These are phyloP conservation scores for Leccinum fibrillosum DNA, from an alignment of 768 basidiomycete species.

Conservation along the genomic window DNA sequence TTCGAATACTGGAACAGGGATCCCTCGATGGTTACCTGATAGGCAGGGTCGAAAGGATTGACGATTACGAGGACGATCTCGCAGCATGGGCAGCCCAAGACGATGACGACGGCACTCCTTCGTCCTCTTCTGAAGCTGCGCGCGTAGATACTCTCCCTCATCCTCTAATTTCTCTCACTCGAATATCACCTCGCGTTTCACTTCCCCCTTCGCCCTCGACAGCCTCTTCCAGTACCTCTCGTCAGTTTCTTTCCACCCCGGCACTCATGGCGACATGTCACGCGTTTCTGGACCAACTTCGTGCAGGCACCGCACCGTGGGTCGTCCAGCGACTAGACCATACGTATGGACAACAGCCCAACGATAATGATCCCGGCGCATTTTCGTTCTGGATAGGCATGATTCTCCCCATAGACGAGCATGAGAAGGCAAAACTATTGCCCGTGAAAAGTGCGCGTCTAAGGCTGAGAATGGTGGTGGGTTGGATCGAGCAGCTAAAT, in stretches of 20 bases:
- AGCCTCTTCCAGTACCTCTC: not conserved
- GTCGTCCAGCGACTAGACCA: conserved; percentile 82
- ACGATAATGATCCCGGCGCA: conserved; percentile 50
- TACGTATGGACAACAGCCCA: conserved; percentile 75
- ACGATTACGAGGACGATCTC: conserved; percentile 35
- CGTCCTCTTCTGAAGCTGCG: conserved; percentile 11
- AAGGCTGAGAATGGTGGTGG: conserved; percentile 79
- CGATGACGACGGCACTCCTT: not conserved
- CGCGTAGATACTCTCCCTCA: conserved; percentile 5
- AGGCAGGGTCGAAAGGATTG: conserved; percentile 66
- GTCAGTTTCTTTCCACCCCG: conserved; percentile 19
- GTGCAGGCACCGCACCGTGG: conserved; percentile 84
- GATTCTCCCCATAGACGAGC: conserved; percentile 88
- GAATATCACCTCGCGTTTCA: conserved; percentile 12
- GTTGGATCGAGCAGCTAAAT: conserved; percentile 87
- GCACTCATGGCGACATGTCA: conserved; percentile 52
- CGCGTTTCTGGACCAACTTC: conserved; percentile 57
- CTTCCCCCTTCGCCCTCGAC: conserved; percentile 5
- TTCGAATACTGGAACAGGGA: conserved; percentile 82
- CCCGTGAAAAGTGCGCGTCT: conserved; percentile 77
- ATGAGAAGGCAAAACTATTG: conserved; percentile 83
- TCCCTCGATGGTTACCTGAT: conserved; percentile 89
- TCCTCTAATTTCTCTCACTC: conserved; percentile 16
- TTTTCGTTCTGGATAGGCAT: conserved; percentile 91
- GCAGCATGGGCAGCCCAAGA: conserved; percentile 24